phyloP scores from a whole-genome alignment of 371 early-diverging fungal genomes.

The Rhizopus sp. region DNA sequence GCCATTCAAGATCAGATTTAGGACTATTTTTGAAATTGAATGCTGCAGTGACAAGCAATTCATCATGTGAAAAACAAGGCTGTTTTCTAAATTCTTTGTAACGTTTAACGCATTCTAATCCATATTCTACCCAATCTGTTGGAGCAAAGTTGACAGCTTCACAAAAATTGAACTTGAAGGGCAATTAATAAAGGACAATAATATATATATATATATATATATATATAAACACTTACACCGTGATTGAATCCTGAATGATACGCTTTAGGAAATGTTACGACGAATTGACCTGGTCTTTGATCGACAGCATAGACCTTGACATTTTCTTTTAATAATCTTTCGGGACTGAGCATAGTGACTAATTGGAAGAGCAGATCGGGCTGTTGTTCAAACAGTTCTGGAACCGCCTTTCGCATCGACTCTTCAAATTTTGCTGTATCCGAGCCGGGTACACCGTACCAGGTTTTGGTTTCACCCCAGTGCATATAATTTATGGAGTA shows the following conservation, averaged over 20 bases:
- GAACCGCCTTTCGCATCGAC: constrained; percentile 77
- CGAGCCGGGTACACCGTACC: constrained; percentile 94
- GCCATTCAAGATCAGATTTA: constrained; percentile 50
- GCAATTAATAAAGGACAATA: not conserved
- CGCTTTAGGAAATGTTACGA: constrained; percentile 93
- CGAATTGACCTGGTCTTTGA: constrained; percentile 93
- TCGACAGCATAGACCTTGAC: constrained; percentile 81
- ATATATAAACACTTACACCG: constrained; percentile 63
- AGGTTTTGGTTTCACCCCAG: constrained; percentile 96
- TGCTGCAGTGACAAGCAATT: constrained; percentile 72
- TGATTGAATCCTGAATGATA: constrained; percentile 98
- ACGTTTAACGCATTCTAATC: constrained; percentile 74
- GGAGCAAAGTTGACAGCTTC: constrained; percentile 98
- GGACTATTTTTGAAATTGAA: constrained; percentile 41
- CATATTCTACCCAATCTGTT: constrained; percentile 88
- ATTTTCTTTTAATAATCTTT: constrained; percentile 67
- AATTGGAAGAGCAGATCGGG: constrained; percentile 94
- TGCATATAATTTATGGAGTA: constrained; percentile 97
- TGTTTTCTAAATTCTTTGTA: constrained; percentile 78
- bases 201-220: not conserved
- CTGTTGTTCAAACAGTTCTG: constrained; percentile 87
- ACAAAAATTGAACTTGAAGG: constrained; percentile 81
- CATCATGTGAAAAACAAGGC: constrained; percentile 95
- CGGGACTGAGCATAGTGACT: constrained; percentile 90
- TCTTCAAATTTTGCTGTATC: constrained; percentile 84